These are phyloP conservation scores for Datisca glomerata DNA, from an alignment of 306 rosid genomes.

Conservation along the genomic window DNA sequence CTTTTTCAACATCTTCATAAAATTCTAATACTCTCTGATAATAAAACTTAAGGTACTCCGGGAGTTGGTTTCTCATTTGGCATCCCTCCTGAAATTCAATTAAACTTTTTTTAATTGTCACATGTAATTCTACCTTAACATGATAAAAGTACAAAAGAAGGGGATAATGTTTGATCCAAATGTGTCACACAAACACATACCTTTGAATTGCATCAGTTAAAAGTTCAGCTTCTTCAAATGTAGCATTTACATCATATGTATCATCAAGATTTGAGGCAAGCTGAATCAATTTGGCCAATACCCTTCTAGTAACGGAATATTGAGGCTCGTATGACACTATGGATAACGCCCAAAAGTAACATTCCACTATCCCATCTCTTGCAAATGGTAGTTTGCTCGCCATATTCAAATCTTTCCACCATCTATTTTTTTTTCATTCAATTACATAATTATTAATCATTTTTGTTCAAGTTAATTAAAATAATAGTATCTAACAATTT, in stretches of 20 bases:
- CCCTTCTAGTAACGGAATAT: background rate
- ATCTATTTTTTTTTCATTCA: background rate
- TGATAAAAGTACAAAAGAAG: background rate
- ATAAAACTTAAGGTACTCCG: constrained; percentile 6
- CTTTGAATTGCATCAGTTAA: background rate
- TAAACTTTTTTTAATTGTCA: background rate
- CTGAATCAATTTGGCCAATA: background rate
- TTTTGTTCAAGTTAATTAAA: background rate
- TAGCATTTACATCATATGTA: background rate
- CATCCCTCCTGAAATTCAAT: constrained; percentile 17
- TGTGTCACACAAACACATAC: background rate
- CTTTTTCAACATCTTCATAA: constrained; percentile 16
- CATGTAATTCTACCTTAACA: no score
- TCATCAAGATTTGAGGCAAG: constrained; percentile 2
- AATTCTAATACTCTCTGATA: constrained; percentile 1
- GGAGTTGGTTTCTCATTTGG: background rate
- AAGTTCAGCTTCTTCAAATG: background rate
- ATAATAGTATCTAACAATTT: background rate
- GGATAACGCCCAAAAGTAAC: background rate
- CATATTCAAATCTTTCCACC: constrained; percentile 1
- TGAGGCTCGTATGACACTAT: background rate
- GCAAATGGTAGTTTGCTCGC: background rate
- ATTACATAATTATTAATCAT: background rate
- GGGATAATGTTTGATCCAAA: background rate
- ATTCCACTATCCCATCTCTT: background rate